A percentile compares a stretch with the other conserved stretches of the same genome.
Conservation (phyloP, 352 stramenopile species). For the Globisporangium parvum region DNA sequence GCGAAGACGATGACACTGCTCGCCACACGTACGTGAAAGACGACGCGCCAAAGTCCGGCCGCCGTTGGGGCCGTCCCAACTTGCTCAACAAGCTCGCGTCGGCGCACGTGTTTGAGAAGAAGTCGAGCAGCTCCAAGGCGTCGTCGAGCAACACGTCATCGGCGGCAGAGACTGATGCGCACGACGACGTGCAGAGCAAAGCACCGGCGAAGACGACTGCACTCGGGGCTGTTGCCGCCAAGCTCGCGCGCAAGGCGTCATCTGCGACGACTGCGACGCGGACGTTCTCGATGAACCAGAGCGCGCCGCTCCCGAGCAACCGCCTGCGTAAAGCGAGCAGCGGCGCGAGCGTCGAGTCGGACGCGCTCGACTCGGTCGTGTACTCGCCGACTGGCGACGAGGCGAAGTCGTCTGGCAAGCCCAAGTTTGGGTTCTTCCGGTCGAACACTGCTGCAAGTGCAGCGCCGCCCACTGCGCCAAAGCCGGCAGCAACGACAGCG, state of each 20-base stretch:
- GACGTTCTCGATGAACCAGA: conserved; percentile 10
- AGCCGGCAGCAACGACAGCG: background rate
- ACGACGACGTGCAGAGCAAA: background rate
- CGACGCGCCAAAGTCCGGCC: conserved; percentile 2
- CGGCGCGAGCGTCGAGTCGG: conserved; percentile 5
- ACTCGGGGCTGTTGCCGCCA: conserved; percentile 12
- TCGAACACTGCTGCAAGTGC: background rate
- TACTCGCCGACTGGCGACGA: conserved; percentile 11
- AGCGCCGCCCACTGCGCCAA: conserved; percentile 3
- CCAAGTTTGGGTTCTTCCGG: conserved; percentile 15
- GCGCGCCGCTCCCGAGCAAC: conserved; percentile 11
- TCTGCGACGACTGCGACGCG: background rate
- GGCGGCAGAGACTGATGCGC: conserved; percentile 6
- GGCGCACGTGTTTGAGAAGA: conserved; percentile 16
- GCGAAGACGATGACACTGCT: background rate
- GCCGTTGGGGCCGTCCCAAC: conserved; percentile 14
- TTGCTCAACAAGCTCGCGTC: conserved; percentile 18
- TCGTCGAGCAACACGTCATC: conserved; percentile 14
- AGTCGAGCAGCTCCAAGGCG: conserved; percentile 12
- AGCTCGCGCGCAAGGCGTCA: conserved; percentile 7
- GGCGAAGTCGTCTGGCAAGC: conserved; percentile 7
- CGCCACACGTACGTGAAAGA: conserved; percentile 10
- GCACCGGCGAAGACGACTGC: conserved; percentile 1
- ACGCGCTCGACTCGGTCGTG: conserved; percentile 12
- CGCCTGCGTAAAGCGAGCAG: conserved; percentile 16